phyloP scores from a whole-genome alignment of 768 basidiomycete species.

The Pluteus cervinus region DNA sequence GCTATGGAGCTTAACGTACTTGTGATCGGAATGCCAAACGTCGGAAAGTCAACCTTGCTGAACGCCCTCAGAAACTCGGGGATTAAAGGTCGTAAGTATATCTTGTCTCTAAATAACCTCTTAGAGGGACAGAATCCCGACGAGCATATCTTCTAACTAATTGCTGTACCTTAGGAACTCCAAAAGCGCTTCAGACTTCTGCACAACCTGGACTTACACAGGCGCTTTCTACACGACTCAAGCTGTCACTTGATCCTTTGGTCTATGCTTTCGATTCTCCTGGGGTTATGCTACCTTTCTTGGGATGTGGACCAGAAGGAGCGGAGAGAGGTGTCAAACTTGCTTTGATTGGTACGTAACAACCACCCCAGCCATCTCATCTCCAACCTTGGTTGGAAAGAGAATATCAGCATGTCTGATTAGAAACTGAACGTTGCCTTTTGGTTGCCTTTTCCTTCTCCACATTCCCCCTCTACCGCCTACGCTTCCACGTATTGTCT shows the following conservation, averaged over 20 bases:
- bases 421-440: conserved; percentile 8
- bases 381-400: conserved; percentile 11
- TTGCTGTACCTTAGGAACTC: conserved; percentile 43
- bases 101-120: conserved; percentile 7
- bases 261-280: conserved; percentile 96
- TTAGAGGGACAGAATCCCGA: too few relatives aligned
- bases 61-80: conserved; percentile 87
- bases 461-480: neutral
- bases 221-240: conserved; percentile 81
- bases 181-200: conserved; percentile 87
- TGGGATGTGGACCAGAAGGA: conserved; percentile 80
- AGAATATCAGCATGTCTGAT: conserved; percentile 12
- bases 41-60: conserved; percentile 92
- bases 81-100: conserved; percentile 72
- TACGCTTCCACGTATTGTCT: conserved; percentile 7
- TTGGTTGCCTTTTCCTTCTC: conserved; percentile 2
- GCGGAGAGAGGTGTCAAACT: conserved; percentile 91
- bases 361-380: conserved; percentile 9
- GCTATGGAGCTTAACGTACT: conserved; percentile 80
- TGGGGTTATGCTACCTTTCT: conserved; percentile 94
- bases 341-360: conserved; percentile 80
- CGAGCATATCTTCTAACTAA: conserved; percentile 5
- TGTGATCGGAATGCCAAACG: conserved; percentile 98
- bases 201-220: conserved; percentile 89
- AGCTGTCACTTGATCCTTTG: conserved; percentile 71